Evolutionary conservation across 2,329 filamentous ascomycete genomes (phyloP).

Genomic region (Diaporthe longicolla): DNA sequence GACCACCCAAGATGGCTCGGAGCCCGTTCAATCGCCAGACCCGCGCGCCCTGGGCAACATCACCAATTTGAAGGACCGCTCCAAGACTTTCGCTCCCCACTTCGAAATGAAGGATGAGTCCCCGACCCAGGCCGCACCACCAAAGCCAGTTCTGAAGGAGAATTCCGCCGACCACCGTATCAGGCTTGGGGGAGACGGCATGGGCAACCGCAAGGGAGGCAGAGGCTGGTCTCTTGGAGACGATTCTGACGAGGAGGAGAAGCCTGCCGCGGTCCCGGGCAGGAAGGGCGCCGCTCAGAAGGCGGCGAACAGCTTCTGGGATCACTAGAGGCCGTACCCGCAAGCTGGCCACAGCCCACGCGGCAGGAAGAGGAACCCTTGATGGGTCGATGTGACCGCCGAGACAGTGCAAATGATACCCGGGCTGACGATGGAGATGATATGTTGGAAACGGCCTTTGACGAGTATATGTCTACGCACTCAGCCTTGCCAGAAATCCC

Average conservation of each 20-base stretch:
- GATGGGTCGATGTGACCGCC: slow-evolving; percentile 15
- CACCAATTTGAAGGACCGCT: slow-evolving; percentile 80
- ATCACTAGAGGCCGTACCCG: slow-evolving; percentile 54
- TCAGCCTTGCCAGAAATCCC: slow-evolving; percentile 5
- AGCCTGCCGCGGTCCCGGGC: slow-evolving; percentile 53
- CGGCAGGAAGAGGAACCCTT: slow-evolving; percentile 16
- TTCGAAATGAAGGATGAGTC: slow-evolving; percentile 82
- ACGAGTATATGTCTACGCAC: slow-evolving; percentile 49
- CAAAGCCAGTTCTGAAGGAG: slow-evolving; percentile 55
- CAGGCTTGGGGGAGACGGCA: slow-evolving; percentile 72
- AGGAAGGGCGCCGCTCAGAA: slow-evolving; percentile 57
- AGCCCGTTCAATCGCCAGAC: slow-evolving; percentile 54
- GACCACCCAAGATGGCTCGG: slow-evolving; percentile 70
- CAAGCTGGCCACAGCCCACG: slow-evolving; percentile 17
- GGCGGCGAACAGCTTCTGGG: slow-evolving; percentile 60
- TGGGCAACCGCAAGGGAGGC: slow-evolving; percentile 72
- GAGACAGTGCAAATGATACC: slow-evolving; percentile 1
- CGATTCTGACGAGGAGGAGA: slow-evolving; percentile 60
- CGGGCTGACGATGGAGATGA: slow-evolving; percentile 45
- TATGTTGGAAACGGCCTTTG: slow-evolving; percentile 51
- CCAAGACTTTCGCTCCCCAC: slow-evolving; percentile 83
- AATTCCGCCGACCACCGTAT: slow-evolving; percentile 56
- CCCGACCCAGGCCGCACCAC: slow-evolving; percentile 59
- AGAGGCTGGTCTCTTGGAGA: slow-evolving; percentile 73
- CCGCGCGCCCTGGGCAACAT: slow-evolving; percentile 72